Evolutionary conservation across 2,329 filamentous ascomycete genomes (phyloP).

Genomic region (Pseudogymnoascus sp.): DNA sequence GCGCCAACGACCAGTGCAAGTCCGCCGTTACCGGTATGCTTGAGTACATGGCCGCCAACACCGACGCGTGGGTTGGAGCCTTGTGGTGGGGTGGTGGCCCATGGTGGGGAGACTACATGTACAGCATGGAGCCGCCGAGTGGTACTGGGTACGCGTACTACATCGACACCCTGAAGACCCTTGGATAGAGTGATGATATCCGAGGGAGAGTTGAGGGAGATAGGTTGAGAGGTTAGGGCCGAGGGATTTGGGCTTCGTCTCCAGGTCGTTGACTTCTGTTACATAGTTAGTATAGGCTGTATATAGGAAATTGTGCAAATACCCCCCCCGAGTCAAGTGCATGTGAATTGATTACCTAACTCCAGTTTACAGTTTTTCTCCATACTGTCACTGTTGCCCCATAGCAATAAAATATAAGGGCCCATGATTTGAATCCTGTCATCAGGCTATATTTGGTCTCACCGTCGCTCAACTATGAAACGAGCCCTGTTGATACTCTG

Average conservation of each 20-base stretch:
- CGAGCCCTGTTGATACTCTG: background rate
- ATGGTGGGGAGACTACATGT: conserved; percentile 42
- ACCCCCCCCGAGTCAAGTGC: background rate
- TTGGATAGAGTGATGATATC: background rate
- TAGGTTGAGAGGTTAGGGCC: background rate
- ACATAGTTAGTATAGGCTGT: background rate
- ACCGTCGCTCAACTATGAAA: background rate
- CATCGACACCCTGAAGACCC: conserved; percentile 1
- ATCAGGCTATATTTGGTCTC: background rate
- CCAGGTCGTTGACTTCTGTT: background rate
- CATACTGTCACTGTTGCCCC: background rate
- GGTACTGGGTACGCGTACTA: conserved; percentile 34
- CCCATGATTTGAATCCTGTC: background rate
- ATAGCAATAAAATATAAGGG: background rate
- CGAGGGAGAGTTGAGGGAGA: background rate
- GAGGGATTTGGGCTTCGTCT: background rate
- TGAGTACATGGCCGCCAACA: conserved; percentile 38
- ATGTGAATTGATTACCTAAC: background rate
- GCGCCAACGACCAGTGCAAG: conserved; percentile 40
- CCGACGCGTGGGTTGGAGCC: conserved; percentile 43
- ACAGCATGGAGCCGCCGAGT: conserved; percentile 40
- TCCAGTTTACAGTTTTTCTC: background rate
- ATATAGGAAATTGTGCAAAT: background rate
- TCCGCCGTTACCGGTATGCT: conserved; percentile 40
- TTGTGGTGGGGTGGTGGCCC: conserved; percentile 43